phyloP scores from a whole-genome alignment of 805 yeast genomes.

The Ogataea philodendri region DNA sequence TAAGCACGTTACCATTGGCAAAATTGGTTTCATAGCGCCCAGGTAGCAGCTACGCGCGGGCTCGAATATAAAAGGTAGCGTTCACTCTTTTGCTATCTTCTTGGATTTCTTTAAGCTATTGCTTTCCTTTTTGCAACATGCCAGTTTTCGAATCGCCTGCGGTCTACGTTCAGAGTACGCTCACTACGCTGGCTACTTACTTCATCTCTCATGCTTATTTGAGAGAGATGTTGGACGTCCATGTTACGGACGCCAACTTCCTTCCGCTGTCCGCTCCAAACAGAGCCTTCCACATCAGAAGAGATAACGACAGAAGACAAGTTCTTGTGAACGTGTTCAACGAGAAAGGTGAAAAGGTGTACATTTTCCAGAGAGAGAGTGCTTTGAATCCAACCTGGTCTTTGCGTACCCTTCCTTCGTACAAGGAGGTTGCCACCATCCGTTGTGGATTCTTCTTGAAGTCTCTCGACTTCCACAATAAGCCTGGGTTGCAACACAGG shows the following conservation, averaged over 20 bases:
- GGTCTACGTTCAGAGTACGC: constrained; percentile 41
- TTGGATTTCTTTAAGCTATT: constrained; percentile 13
- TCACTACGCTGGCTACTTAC: constrained; percentile 41
- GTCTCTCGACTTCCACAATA: constrained; percentile 49
- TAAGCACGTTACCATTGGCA: constrained; percentile 1
- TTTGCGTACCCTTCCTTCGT: constrained; percentile 42
- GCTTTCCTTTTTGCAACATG: constrained; percentile 26
- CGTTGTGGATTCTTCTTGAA: constrained; percentile 47
- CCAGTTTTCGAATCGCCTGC: constrained; percentile 48
- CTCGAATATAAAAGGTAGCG: constrained; percentile 5
- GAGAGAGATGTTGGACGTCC: constrained; percentile 39
- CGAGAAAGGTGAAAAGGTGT: constrained; percentile 40
- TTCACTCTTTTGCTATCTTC: constrained; percentile 5
- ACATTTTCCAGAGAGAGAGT: constrained; percentile 51
- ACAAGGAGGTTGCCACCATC: constrained; percentile 50
- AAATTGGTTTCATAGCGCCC: too few species aligned
- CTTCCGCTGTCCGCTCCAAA: constrained; percentile 41
- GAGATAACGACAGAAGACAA: constrained; percentile 46
- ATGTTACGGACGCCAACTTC: constrained; percentile 40
- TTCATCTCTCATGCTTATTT: constrained; percentile 42
- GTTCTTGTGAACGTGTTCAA: constrained; percentile 50
- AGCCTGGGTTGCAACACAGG: constrained; percentile 44
- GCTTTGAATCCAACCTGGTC: constrained; percentile 51
- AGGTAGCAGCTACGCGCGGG: constrained; percentile 10
- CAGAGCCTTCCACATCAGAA: constrained; percentile 45